These are phyloP conservation scores for Acephala macrosclerotiorum DNA, from an alignment of 2,329 filamentous ascomycete genomes.

Conservation along the genomic window DNA sequence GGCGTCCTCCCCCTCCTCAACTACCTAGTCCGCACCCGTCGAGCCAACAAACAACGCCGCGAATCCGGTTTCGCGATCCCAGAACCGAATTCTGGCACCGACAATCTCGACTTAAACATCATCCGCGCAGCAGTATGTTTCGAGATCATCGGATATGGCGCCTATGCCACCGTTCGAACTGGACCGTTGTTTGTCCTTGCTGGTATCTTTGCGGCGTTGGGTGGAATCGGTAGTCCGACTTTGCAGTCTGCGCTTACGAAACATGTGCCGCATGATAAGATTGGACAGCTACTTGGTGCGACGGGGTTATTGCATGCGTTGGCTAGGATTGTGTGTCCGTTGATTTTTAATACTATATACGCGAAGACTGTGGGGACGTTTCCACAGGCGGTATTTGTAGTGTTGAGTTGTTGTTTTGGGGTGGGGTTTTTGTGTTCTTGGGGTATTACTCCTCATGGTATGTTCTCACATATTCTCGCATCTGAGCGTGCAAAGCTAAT, in stretches of 20 bases:
- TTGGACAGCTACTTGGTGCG: slow-evolving; percentile 89
- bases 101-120: slow-evolving; percentile 78
- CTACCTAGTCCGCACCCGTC: slow-evolving; percentile 68
- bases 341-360: slow-evolving; percentile 87
- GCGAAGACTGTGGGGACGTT: slow-evolving; percentile 79
- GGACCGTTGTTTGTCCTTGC: slow-evolving; percentile 72
- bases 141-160: slow-evolving; percentile 77
- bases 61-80: slow-evolving; percentile 68
- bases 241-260: slow-evolving; percentile 88
- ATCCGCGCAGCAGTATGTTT: slow-evolving; percentile 79
- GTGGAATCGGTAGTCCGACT: slow-evolving; percentile 85
- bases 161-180: slow-evolving; percentile 72
- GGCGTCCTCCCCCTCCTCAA: slow-evolving; percentile 79
- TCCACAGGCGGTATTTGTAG: slow-evolving; percentile 84
- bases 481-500: background rate
- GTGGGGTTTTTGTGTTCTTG: slow-evolving; percentile 71
- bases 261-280: slow-evolving; percentile 82
- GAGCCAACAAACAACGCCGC: slow-evolving; percentile 37
- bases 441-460: slow-evolving; percentile 77
- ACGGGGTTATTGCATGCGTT: slow-evolving; percentile 86
- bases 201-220: slow-evolving; percentile 77
- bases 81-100: slow-evolving; percentile 63
- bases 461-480: slow-evolving; percentile 46
- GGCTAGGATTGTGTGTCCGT: slow-evolving; percentile 78
- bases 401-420: slow-evolving; percentile 71